These are phyloP conservation scores for Ceratocystis lukuohia DNA, from an alignment of 2,329 filamentous ascomycete genomes.

Conservation along the genomic window DNA sequence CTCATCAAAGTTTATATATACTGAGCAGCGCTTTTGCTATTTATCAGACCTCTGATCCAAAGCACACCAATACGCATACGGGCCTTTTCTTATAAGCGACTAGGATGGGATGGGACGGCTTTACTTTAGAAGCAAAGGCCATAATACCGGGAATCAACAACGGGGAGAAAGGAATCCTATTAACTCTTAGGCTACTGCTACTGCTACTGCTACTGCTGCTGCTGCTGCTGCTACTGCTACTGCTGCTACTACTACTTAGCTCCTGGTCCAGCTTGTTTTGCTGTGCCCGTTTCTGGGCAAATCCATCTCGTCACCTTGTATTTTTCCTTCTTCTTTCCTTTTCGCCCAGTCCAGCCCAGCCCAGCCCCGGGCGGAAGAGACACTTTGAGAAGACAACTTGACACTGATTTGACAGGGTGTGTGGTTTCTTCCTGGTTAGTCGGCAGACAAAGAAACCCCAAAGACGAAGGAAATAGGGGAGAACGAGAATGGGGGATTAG, in stretches of 20 bases:
- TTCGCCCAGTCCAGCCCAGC: neutral
- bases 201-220: neutral
- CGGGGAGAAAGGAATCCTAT: neutral
- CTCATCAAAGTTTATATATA: slow-evolving; percentile 1
- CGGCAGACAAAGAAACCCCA: neutral
- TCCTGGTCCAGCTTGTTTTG: neutral
- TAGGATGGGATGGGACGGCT: slow-evolving; percentile 4
- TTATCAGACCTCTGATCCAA: neutral
- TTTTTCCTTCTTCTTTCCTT: too few relatives aligned
- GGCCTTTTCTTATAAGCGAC: slow-evolving; percentile 6
- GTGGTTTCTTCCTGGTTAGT: neutral
- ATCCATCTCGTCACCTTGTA: neutral
- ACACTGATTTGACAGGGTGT: slow-evolving; percentile 6
- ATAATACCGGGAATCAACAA: slow-evolving; percentile 5
- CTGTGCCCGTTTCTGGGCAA: slow-evolving; percentile 3
- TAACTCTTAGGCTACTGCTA: neutral
- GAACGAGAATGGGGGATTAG: neutral
- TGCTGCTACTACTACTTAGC: neutral
- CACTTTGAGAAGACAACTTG: neutral
- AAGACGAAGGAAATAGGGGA: neutral
- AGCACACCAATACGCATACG: neutral
- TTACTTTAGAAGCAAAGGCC: slow-evolving; percentile 6
- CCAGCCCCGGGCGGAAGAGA: slow-evolving; percentile 4
- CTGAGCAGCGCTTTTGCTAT: neutral
- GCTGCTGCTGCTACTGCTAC: neutral